phyloP scores from a whole-genome alignment of 495 filamentous ascomycete genomes.

The Hyphodiscus hymeniophilus region DNA sequence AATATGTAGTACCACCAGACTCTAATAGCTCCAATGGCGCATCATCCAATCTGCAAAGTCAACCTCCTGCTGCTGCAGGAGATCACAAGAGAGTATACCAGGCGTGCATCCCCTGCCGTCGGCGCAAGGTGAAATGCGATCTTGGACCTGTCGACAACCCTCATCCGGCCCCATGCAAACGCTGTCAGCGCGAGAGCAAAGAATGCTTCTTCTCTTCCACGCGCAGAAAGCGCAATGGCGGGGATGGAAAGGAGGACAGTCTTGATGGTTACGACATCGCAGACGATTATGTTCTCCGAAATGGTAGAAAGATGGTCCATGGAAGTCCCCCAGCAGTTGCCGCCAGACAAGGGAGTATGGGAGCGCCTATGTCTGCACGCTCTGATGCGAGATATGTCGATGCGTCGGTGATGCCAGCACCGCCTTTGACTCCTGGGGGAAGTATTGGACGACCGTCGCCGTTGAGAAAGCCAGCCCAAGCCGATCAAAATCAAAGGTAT shows the following conservation, averaged over 20 bases:
- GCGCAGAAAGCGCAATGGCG: conserved; percentile 78
- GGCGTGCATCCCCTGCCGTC: conserved; percentile 85
- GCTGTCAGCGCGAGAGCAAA: conserved; percentile 88
- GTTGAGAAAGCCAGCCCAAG: conserved; percentile 38
- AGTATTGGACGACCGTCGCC: conserved; percentile 50
- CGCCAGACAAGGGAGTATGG: conserved; percentile 29
- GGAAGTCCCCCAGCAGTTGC: conserved; percentile 13
- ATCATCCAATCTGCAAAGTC: conserved; percentile 7
- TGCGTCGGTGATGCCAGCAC: conserved; percentile 13
- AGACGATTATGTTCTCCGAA: conserved; percentile 47
- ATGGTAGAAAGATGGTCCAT: conserved; percentile 44
- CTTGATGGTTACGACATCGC: conserved; percentile 42
- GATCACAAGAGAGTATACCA: conserved; percentile 70
- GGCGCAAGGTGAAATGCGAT: conserved; percentile 89
- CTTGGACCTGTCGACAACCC: conserved; percentile 88
- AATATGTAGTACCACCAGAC: conserved; percentile 14
- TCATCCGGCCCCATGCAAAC: conserved; percentile 77
- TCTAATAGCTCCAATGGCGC: conserved; percentile 10
- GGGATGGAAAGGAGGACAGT: conserved; percentile 50
- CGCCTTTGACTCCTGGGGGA: conserved; percentile 55
- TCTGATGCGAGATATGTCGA: conserved; percentile 9
- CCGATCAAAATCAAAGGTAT: conserved; percentile 8
- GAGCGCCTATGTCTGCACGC: conserved; percentile 27
- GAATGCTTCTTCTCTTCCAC: conserved; percentile 97
- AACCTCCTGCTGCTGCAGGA: conserved; percentile 2